A percentile compares a stretch with the other conserved stretches of the same genome.
Evolutionary conservation across 2,329 filamentous ascomycete genomes (phyloP).

Genomic region (Plenodomus lindquistii): DNA sequence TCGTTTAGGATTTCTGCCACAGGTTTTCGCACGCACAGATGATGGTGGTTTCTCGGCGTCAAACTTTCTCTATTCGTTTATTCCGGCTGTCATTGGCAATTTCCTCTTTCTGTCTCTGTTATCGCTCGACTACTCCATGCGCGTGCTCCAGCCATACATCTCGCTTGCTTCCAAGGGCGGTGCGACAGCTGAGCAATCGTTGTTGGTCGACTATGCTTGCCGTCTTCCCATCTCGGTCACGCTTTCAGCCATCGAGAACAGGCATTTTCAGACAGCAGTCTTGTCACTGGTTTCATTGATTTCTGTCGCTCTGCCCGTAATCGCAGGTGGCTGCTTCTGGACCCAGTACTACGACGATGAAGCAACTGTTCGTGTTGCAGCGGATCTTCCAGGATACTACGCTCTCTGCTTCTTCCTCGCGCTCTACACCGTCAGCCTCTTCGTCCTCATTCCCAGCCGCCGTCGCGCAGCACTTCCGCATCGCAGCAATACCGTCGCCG

Average conservation of each 20-base stretch:
- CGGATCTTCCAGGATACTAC: conserved; percentile 74
- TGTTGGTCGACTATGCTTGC: conserved; percentile 72
- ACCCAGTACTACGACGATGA: conserved; percentile 61
- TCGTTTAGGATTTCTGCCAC: conserved; percentile 71
- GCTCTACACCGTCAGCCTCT: conserved; percentile 68
- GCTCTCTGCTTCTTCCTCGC: conserved; percentile 72
- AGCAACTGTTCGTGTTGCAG: conserved; percentile 57
- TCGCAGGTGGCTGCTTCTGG: conserved; percentile 74
- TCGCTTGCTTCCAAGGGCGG: conserved; percentile 64
- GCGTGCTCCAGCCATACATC: conserved; percentile 71
- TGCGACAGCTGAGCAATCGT: conserved; percentile 62
- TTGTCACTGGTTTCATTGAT: conserved; percentile 63
- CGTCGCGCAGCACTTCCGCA: conserved; percentile 71
- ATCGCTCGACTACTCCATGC: conserved; percentile 66
- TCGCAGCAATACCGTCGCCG: conserved; percentile 70
- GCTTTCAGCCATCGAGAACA: conserved; percentile 60
- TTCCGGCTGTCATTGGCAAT: conserved; percentile 70
- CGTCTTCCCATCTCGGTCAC: conserved; percentile 66
- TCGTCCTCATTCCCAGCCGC: conserved; percentile 62
- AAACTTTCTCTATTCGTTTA: conserved; percentile 83
- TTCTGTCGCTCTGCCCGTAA: conserved; percentile 66
- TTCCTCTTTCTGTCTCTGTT: conserved; percentile 70
- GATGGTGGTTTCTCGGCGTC: conserved; percentile 74
- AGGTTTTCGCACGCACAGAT: conserved; percentile 64
- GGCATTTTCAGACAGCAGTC: conserved; percentile 68